Evolutionary conservation across 441 rosid genomes (phyloP), one percentile per base, ranked within the genome.

Genomic region (Erodium texanum): DNA sequence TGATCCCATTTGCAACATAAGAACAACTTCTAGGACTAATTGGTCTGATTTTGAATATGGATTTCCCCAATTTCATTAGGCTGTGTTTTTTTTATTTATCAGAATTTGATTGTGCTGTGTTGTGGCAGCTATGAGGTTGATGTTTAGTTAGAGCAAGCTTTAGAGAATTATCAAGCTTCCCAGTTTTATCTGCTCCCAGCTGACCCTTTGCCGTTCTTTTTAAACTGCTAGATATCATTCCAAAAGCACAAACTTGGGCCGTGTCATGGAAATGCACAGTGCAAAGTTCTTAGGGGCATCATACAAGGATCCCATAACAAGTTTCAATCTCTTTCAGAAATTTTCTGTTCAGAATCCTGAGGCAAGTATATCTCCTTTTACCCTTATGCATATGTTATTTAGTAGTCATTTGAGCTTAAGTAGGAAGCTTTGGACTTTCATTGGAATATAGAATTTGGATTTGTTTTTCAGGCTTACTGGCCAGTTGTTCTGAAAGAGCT

Each of bases 281-380:
- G 70, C 84, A 27, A 87, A 76, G 74, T 76, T 88, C 71, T 81
- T 92, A 24, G 96, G 96, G 67, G 20, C 76, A 70, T 68, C 80
- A 5, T 92, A 92, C 79, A 85, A 85, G 61, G 90, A 90, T 73
- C 96, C 97, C 8, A 38, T 87, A 66, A 75, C 84, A 66, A 90
- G 93, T 76, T 88, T 84, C 74, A 68, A 62, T 34, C 80, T 84
- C 69, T 86, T 92, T 67, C 83, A 81, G 70, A 78, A 83, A 72
- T 92, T 81, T 81, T 75, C 96, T 15, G 86, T 82, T 73, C 73
- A 82, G 70, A 76, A 86, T 70, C 90, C 97, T 7, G 89, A 85
- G 71, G 96, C 87, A 73, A 77, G 81, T 50, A 54, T 50, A 50
- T 54, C 22, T 67, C 27, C 24, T 41, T 27, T 11, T 29, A 29